Evolutionary conservation across 1,139 yeast species (phyloP).

Genomic region (Casaregolazyma suthepensis): DNA sequence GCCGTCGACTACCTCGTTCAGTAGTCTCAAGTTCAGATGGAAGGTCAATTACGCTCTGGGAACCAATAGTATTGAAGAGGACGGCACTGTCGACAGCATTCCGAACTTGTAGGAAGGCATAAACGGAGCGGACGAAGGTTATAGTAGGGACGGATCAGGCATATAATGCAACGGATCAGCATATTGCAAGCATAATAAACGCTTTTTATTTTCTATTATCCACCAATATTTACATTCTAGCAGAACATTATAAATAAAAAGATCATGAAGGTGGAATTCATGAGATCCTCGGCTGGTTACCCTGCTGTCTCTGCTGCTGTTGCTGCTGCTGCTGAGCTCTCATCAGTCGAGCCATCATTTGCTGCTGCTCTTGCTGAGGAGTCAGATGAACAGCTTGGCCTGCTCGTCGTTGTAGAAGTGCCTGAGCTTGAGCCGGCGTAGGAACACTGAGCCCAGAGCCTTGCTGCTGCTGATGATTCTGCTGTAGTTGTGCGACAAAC

Average conservation of each 20-base stretch:
- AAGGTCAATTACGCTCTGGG: conserved; percentile 54
- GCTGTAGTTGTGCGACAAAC: conserved; percentile 29
- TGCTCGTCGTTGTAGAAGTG: conserved; percentile 20
- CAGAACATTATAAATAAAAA: background rate
- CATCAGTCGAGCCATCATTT: conserved; percentile 16
- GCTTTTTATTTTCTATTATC: background rate
- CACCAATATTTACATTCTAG: background rate
- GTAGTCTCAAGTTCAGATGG: conserved; percentile 67
- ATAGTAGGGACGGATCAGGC: too few relatives aligned
- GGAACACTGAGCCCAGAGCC: conserved; percentile 6
- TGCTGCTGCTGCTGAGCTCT: conserved; percentile 23
- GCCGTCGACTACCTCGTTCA: conserved; percentile 26
- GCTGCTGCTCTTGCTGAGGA: conserved; percentile 24
- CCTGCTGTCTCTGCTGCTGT: conserved; percentile 15
- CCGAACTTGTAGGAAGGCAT: conserved; percentile 22
- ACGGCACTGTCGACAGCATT: conserved; percentile 28
- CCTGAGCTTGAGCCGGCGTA: conserved; percentile 19
- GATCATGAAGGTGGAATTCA: background rate
- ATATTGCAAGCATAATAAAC: background rate
- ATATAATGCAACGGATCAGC: background rate
- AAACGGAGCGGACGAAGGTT: background rate
- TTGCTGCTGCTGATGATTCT: conserved; percentile 31
- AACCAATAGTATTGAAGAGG: conserved; percentile 17
- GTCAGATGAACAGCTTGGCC: conserved; percentile 13
- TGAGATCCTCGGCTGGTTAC: conserved; percentile 1